These are phyloP conservation scores for Trichoderma afroharzianum DNA, from an alignment of 2,329 filamentous ascomycete species.

Conservation along the genomic window DNA sequence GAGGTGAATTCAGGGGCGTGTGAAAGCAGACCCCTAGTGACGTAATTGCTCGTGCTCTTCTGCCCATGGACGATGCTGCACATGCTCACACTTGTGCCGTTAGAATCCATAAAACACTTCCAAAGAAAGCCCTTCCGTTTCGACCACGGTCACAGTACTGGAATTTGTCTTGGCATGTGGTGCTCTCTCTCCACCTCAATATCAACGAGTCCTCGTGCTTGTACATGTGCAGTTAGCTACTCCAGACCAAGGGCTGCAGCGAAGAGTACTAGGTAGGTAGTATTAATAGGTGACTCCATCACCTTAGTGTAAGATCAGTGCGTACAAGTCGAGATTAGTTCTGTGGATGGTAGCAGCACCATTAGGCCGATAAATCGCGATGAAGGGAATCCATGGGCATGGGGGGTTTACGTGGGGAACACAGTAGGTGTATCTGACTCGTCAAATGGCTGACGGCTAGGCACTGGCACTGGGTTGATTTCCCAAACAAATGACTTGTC, in stretches of 20 bases:
- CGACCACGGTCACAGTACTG: not conserved
- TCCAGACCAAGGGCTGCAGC: not conserved
- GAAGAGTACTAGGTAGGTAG: not conserved
- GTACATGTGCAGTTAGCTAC: not conserved
- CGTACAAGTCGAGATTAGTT: not conserved
- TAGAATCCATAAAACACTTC: not conserved
- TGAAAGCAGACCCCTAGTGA: not conserved
- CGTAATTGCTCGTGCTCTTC: not conserved
- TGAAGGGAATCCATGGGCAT: not conserved
- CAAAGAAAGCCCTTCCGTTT: not conserved
- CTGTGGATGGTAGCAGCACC: not conserved
- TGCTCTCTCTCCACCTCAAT: not conserved
- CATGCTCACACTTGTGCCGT: not conserved
- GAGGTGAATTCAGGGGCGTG: slow-evolving; percentile 3
- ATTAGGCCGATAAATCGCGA: slow-evolving; percentile 10
- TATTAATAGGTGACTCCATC: not conserved
- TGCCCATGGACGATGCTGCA: not conserved
- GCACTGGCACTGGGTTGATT: not conserved
- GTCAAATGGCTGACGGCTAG: not conserved
- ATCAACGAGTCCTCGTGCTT: not conserved
- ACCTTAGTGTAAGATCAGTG: not conserved
- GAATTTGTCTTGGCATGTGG: not conserved
- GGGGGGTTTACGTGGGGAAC: slow-evolving; percentile 1
- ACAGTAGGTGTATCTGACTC: slow-evolving; percentile 6
- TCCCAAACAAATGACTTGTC: slow-evolving; percentile 3